Percentiles rank a stretch among this genome's conserved stretches.
phyloP scores from a whole-genome alignment of 495 filamentous ascomycete genomes.

The Lophiostoma macrostomum region DNA sequence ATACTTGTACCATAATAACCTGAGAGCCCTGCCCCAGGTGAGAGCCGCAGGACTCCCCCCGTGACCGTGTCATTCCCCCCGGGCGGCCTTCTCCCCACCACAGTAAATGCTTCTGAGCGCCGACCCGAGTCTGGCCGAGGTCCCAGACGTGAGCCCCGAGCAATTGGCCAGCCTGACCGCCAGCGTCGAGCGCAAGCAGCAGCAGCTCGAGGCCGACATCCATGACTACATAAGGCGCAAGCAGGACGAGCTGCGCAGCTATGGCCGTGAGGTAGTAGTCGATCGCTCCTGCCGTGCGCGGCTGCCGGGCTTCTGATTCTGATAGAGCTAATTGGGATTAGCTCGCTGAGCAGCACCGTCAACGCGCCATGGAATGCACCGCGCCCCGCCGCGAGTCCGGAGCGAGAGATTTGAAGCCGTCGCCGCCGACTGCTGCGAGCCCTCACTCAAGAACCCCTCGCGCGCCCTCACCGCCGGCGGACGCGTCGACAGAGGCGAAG shows the following conservation, averaged over 20 bases:
- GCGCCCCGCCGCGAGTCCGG: neutral
- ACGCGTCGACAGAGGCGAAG: neutral
- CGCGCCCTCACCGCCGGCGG: slow-evolving; percentile 1
- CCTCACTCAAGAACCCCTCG: neutral
- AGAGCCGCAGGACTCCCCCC: slow-evolving; percentile 14
- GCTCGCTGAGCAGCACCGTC: slow-evolving; percentile 23
- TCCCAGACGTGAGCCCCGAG: slow-evolving; percentile 21
- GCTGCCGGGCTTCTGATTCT: neutral
- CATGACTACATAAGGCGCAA: slow-evolving; percentile 26
- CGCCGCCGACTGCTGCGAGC: neutral
- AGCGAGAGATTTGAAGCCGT: neutral
- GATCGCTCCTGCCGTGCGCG: too few species aligned
- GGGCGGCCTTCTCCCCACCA: neutral
- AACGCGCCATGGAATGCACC: slow-evolving; percentile 20
- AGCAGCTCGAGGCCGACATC: slow-evolving; percentile 32
- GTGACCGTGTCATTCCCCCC: slow-evolving; percentile 23
- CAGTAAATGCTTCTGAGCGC: slow-evolving; percentile 15
- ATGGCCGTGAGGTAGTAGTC: slow-evolving; percentile 27
- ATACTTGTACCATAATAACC: slow-evolving; percentile 1
- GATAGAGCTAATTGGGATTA: slow-evolving; percentile 25
- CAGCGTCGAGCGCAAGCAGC: slow-evolving; percentile 26
- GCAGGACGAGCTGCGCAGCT: slow-evolving; percentile 25
- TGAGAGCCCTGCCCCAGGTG: slow-evolving; percentile 4
- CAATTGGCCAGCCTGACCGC: slow-evolving; percentile 23
- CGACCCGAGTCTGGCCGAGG: slow-evolving; percentile 22